Evolutionary conservation across 345 rosid species (phyloP).

Genomic region (Eucalyptus curtisii): DNA sequence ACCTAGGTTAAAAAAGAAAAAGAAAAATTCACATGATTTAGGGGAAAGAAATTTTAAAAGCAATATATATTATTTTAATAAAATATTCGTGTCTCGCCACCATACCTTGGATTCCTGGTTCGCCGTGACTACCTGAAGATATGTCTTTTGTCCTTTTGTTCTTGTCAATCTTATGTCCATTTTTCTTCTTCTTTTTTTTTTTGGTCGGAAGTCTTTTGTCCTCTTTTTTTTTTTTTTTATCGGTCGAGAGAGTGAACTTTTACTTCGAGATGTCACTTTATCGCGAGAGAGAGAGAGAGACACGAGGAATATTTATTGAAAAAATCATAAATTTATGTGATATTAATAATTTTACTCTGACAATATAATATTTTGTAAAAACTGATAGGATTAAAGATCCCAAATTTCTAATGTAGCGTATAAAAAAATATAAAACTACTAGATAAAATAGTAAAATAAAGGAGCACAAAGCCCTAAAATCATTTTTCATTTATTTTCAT

Average conservation of each 20-base stretch:
- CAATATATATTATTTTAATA: background rate
- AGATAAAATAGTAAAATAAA: background rate
- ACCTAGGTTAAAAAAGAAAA: background rate
- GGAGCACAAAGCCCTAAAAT: background rate
- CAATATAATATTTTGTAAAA: background rate
- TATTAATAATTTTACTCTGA: background rate
- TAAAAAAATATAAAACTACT: background rate
- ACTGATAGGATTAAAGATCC: background rate
- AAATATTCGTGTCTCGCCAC: background rate
- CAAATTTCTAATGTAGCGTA: background rate
- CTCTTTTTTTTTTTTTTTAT: no score
- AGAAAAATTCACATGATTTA: background rate
- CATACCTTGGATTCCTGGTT: background rate
- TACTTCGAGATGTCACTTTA: background rate
- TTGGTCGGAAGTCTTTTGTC: background rate
- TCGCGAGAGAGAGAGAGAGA: background rate
- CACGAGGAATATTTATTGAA: background rate
- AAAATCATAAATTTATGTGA: background rate
- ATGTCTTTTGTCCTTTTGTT: background rate
- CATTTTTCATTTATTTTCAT: background rate
- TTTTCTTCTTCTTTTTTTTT: no score
- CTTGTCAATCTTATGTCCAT: background rate
- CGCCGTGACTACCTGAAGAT: background rate
- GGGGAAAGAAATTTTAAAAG: background rate
- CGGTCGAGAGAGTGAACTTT: background rate